Base-by-base conservation (phyloP, 2,329 filamentous ascomycete genomes). In the Pseudopithomyces chartarum region DNA sequence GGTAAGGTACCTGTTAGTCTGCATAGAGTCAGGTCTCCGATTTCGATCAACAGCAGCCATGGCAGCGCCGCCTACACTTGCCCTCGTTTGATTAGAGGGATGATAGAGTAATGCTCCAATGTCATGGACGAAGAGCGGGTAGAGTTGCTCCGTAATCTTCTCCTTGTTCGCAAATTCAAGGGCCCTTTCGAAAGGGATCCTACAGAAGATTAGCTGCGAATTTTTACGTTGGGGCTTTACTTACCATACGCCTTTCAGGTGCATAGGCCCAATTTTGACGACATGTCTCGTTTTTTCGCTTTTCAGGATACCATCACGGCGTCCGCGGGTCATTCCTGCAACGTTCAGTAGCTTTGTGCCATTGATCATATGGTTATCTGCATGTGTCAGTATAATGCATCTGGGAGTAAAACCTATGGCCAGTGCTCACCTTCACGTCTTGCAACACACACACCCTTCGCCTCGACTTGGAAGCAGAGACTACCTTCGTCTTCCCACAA, bases 281-380 rank as follows among this genome's bases (percentile, higher is more conserved):
- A 98, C 95, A 76, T 97, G 93, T 65, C 95, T 88, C 55, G 93
- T 87, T 79, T 98, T 99, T 78, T 98, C 95, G 75, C 94, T 97
- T 81, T 99, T 99, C 56, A 99, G 79, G 65, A 99, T 98, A 46
- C 95, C 95, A 72, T 99, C 95, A 70, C 95, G 87, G 63, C 95
- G 89, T 54, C 95, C 95, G 75, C 95, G 87, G 13, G 95, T 99
- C 95, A 99, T 99, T 12, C 95, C 94, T 49, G 95, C 95, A 52
- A 99, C 95, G 65, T 99, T 99, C 56, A 98, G 81, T 55, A 99
- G 82, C 77, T 98, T 99, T 1, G 95, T 99, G 17, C 95, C 95
- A 70, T 98, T 99, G 77, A 99, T 97, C 91, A 99, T 97, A 79
- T 97, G 92, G 78, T 97, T 98, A 69, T 97, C 94, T 96, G 43